Evolutionary conservation across 1,284 basidiomycete species (phyloP).

Genomic region (Heterobasidion annosum): DNA sequence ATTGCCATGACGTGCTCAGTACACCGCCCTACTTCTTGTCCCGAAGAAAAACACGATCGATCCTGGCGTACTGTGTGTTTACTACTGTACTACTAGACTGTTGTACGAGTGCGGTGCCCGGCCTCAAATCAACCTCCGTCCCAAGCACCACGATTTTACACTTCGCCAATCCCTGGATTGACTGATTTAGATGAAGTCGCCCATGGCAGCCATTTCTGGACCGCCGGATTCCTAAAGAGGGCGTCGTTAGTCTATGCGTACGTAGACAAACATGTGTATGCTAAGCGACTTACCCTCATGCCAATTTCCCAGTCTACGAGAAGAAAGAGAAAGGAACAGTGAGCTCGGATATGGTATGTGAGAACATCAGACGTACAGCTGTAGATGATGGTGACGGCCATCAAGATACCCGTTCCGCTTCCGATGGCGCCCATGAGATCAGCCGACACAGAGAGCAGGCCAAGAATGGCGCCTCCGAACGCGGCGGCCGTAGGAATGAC

Average conservation of each 20-base stretch:
- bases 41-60: too few species aligned
- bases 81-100: too few species aligned
- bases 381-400: slow-evolving; percentile 98
- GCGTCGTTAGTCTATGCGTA: background rate
- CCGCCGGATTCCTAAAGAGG: slow-evolving; percentile 51
- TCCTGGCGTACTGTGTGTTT: too few species aligned
- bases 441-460: slow-evolving; percentile 89
- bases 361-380: slow-evolving; percentile 51
- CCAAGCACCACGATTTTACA: too few species aligned
- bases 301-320: slow-evolving; percentile 68
- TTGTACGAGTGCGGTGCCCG: too few species aligned
- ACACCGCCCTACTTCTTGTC: too few species aligned
- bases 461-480: slow-evolving; percentile 93
- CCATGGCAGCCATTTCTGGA: slow-evolving; percentile 66
- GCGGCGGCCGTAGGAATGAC: slow-evolving; percentile 97
- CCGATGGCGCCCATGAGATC: slow-evolving; percentile 96
- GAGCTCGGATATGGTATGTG: background rate
- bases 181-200: slow-evolving; percentile 44
- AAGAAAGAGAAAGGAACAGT: background rate
- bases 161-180: too few species aligned
- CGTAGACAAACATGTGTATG: background rate
- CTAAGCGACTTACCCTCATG: slow-evolving; percentile 38
- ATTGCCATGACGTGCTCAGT: too few species aligned
- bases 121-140: too few species aligned
- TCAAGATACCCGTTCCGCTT: slow-evolving; percentile 94